Conservation (phyloP, 2,329 filamentous ascomycete species). For the Chaetomiaceae sp. region DNA sequence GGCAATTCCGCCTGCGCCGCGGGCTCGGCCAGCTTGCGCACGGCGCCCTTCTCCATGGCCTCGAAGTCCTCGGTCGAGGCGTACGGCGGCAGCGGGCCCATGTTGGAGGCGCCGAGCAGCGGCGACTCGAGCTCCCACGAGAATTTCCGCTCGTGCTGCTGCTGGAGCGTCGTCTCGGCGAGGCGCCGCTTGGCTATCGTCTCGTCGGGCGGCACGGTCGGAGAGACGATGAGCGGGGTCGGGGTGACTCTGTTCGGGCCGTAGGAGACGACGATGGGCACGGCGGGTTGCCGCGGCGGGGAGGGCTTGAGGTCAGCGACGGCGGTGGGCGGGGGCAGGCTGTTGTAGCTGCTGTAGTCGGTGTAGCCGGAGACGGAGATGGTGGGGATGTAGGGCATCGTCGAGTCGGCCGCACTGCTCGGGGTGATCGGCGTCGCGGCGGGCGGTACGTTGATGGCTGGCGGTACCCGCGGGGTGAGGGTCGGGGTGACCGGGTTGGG, state of each 20-base stretch:
- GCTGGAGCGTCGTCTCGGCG: background rate
- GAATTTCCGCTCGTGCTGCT: constrained; percentile 14
- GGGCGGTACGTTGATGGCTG: background rate
- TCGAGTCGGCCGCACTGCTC: constrained; percentile 2
- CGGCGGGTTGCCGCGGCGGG: constrained; percentile 14
- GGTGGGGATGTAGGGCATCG: background rate
- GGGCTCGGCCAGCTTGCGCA: constrained; percentile 23
- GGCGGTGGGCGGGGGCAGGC: constrained; percentile 10
- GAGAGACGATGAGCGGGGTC: constrained; percentile 20
- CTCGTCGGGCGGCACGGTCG: constrained; percentile 23
- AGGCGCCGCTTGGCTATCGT: constrained; percentile 17
- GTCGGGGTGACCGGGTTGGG: constrained; percentile 26
- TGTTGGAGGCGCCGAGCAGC: constrained; percentile 9
- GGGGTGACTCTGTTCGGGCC: constrained; percentile 26
- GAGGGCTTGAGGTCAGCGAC: constrained; percentile 13
- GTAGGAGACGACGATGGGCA: constrained; percentile 23
- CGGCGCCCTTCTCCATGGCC: constrained; percentile 26
- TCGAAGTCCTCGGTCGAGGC: constrained; percentile 23
- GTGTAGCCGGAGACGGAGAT: no score
- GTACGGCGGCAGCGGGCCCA: constrained; percentile 25
- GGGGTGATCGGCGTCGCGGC: constrained; percentile 14
- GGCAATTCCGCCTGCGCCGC: constrained; percentile 24
- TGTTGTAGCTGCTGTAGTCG: constrained; percentile 16
- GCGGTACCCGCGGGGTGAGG: constrained; percentile 16
- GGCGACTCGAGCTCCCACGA: constrained; percentile 20